A percentile compares a stretch with the other conserved stretches of the same genome.
Evolutionary conservation across 1,139 yeast genomes (phyloP).

Genomic region (Sugiyamaella neomexicana): DNA sequence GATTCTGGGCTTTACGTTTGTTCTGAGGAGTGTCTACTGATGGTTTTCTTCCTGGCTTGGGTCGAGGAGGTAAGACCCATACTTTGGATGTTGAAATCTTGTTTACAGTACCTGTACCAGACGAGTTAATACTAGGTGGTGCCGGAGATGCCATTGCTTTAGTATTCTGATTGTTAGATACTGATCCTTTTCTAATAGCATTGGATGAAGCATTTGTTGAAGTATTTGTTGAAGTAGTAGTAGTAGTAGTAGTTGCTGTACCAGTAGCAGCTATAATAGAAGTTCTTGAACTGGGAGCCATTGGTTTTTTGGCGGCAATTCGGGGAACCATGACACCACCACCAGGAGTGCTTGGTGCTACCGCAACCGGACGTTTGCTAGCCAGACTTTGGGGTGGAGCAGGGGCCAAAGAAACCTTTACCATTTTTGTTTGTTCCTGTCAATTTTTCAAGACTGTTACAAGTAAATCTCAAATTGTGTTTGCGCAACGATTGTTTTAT

Average conservation of each 20-base stretch:
- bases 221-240: not conserved
- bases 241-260: not conserved
- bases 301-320: conserved; percentile 8
- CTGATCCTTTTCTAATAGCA: not conserved
- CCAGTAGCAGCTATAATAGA: not conserved
- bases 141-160: not conserved
- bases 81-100: conserved; percentile 63
- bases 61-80: conserved; percentile 90
- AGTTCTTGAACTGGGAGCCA: conserved; percentile 1
- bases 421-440: not conserved
- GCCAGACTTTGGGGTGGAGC: conserved; percentile 8
- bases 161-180: too few relatives aligned
- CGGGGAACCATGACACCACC: not conserved
- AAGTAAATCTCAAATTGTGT: too few relatives aligned
- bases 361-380: not conserved
- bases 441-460: too few relatives aligned
- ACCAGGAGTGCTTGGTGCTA: not conserved
- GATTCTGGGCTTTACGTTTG: conserved; percentile 85
- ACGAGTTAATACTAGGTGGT: conserved; percentile 8
- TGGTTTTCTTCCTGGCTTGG: conserved; percentile 89
- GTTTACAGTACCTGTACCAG: conserved; percentile 6
- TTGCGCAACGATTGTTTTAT: too few relatives aligned
- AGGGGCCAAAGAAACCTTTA: conserved; percentile 5
- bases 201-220: not conserved
- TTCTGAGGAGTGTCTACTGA: conserved; percentile 54